Conservation (phyloP, 2,329 filamentous ascomycete species). For the Fusarium avenaceum region DNA sequence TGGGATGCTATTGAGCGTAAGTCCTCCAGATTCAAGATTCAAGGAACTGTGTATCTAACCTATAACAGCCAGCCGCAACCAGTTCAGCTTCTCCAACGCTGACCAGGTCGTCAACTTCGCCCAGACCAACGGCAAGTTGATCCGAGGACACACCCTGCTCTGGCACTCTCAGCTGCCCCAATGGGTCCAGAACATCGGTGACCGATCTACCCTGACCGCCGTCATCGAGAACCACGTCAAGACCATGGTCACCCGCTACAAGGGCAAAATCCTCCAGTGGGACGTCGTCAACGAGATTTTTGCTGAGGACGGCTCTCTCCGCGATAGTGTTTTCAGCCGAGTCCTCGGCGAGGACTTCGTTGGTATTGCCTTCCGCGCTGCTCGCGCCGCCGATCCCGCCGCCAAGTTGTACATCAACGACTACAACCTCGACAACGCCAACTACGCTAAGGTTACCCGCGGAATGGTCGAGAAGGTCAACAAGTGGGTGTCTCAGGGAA, state of each 20-base stretch:
- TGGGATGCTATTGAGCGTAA: slow-evolving; percentile 64
- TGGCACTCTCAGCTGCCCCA: slow-evolving; percentile 72
- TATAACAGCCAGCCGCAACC: slow-evolving; percentile 61
- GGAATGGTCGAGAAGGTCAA: slow-evolving; percentile 71
- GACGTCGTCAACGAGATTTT: slow-evolving; percentile 77
- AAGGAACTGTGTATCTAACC: neutral
- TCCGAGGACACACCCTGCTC: slow-evolving; percentile 76
- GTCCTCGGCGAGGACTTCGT: slow-evolving; percentile 80
- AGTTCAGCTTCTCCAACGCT: slow-evolving; percentile 70
- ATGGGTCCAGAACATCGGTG: slow-evolving; percentile 71
- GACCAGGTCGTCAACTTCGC: slow-evolving; percentile 74
- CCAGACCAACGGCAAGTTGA: slow-evolving; percentile 65
- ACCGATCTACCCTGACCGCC: slow-evolving; percentile 64
- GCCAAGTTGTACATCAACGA: slow-evolving; percentile 84
- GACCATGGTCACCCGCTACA: slow-evolving; percentile 69
- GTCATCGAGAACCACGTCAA: slow-evolving; percentile 73
- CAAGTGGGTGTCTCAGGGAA: slow-evolving; percentile 72
- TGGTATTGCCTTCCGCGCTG: slow-evolving; percentile 76
- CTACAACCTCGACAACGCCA: slow-evolving; percentile 74
- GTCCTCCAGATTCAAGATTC: neutral
- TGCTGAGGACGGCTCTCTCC: slow-evolving; percentile 71
- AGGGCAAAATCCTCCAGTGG: slow-evolving; percentile 68
- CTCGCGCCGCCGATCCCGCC: slow-evolving; percentile 73
- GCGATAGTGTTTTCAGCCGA: slow-evolving; percentile 73
- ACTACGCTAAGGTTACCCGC: slow-evolving; percentile 68